Evolutionary conservation across 148 eudicot genomes (phyloP).

Genomic region (Arbutus unedo): DNA sequence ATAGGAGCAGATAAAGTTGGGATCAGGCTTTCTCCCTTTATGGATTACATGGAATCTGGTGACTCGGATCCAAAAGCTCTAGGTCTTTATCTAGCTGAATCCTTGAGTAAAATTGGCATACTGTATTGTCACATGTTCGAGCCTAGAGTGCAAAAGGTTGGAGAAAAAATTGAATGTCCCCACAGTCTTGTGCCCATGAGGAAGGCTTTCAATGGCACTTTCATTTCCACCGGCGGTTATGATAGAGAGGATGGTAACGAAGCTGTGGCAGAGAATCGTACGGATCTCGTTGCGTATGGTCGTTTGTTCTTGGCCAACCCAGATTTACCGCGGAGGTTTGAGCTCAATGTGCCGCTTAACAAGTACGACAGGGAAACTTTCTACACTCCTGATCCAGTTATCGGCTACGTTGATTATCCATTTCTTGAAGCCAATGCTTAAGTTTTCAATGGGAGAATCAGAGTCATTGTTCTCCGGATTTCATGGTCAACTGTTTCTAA

Average conservation of each 20-base stretch:
- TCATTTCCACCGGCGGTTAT: conserved; percentile 37
- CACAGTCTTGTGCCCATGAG: conserved; percentile 27
- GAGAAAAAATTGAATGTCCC: conserved; percentile 17
- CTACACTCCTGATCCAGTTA: conserved; percentile 37
- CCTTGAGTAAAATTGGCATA: conserved; percentile 19
- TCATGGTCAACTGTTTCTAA: not conserved
- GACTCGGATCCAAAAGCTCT: conserved; percentile 30
- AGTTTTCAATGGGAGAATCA: not conserved
- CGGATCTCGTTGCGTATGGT: conserved; percentile 38
- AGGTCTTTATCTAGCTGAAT: conserved; percentile 32
- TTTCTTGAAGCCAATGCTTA: conserved; percentile 30
- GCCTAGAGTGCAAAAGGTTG: conserved; percentile 28
- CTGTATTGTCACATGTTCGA: conserved; percentile 33
- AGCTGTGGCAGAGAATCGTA: conserved; percentile 21
- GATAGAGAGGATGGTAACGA: conserved; percentile 33
- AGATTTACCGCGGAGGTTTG: conserved; percentile 33
- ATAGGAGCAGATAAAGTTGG: conserved; percentile 9
- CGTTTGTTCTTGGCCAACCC: conserved; percentile 43
- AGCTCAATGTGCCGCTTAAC: conserved; percentile 22
- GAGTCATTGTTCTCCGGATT: not conserved
- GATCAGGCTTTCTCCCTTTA: conserved; percentile 9
- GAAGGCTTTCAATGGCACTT: conserved; percentile 37
- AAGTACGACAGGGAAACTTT: conserved; percentile 38
- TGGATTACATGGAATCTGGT: not conserved
- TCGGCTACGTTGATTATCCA: conserved; percentile 51